Conservation (phyloP, 768 basidiomycete genomes). For the Lactifluus subvellereus region DNA sequence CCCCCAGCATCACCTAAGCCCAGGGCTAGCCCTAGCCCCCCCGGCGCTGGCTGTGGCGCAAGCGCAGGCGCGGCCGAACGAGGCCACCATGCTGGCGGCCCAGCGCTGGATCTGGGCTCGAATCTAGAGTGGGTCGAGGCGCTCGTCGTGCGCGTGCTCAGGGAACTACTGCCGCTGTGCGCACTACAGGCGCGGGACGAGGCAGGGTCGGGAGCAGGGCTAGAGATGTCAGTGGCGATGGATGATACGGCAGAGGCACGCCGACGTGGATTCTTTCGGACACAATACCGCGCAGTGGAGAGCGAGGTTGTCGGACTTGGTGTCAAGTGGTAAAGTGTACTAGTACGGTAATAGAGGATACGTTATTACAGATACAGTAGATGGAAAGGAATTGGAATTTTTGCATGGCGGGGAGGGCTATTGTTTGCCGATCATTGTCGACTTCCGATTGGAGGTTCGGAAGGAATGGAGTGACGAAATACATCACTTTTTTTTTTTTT, state of each 20-base stretch:
- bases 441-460: not conserved
- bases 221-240: not conserved
- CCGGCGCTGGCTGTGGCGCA: not conserved
- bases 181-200: constrained; percentile 16
- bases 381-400: too few species aligned
- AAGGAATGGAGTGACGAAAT: not conserved
- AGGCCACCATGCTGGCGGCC: not conserved
- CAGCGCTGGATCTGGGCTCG: not conserved
- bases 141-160: constrained; percentile 36
- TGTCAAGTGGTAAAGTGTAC: constrained; percentile 20
- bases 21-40: not conserved
- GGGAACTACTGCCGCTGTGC: constrained; percentile 35
- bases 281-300: constrained; percentile 79
- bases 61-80: not conserved
- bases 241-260: constrained; percentile 36
- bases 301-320: constrained; percentile 64
- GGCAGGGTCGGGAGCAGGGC: not conserved
- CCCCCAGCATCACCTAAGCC: constrained; percentile 40
- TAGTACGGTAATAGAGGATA: too few species aligned
- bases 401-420: not conserved
- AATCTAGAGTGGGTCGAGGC: constrained; percentile 30
- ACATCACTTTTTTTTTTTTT: not conserved
- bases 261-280: constrained; percentile 55
- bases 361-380: too few species aligned
- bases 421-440: not conserved